Percentiles rank a stretch among this genome's conserved stretches.
Conservation (phyloP, 257 asterid species). For the Salvia miltiorrhiza region DNA sequence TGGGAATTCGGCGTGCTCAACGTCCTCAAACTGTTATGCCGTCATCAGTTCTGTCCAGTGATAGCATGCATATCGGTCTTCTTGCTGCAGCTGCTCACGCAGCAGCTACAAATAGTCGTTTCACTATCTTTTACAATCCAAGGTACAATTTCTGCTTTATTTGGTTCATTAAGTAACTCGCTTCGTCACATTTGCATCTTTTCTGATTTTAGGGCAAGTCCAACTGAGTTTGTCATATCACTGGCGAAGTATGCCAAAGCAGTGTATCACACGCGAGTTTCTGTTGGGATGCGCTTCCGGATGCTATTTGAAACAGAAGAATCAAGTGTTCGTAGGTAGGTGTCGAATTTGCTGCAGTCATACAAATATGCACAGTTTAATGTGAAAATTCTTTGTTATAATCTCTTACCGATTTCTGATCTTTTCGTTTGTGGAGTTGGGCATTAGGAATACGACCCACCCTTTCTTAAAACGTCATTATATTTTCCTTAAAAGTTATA, state of each 20-base stretch:
- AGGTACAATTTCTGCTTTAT: constrained; percentile 40
- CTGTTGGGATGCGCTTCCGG: constrained; percentile 94
- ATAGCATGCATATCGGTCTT: constrained; percentile 97
- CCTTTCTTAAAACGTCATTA: not conserved
- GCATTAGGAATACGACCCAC: not conserved
- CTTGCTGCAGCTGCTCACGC: constrained; percentile 99
- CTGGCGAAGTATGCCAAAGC: constrained; percentile 85
- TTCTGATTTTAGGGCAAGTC: constrained; percentile 66
- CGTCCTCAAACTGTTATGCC: constrained; percentile 94
- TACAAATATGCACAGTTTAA: not conserved
- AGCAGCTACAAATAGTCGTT: constrained; percentile 83
- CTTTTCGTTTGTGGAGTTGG: not conserved
- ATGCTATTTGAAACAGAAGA: constrained; percentile 95
- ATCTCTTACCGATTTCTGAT: not conserved
- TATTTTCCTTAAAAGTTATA: not conserved
- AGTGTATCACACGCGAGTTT: constrained; percentile 77
- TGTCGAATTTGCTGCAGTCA: constrained; percentile 14
- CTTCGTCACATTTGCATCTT: not conserved
- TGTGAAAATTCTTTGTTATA: not conserved
- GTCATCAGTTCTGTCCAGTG: constrained; percentile 87
- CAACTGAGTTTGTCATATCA: constrained; percentile 83
- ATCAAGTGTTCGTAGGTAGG: constrained; percentile 90
- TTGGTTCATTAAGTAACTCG: not conserved
- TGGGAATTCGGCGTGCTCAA: constrained; percentile 86
- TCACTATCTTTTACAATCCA: constrained; percentile 84